Percentiles rank a stretch among this genome's conserved stretches.
Evolutionary conservation across 495 filamentous ascomycete genomes (phyloP).

Genomic region (Clavariopsis aquatica): DNA sequence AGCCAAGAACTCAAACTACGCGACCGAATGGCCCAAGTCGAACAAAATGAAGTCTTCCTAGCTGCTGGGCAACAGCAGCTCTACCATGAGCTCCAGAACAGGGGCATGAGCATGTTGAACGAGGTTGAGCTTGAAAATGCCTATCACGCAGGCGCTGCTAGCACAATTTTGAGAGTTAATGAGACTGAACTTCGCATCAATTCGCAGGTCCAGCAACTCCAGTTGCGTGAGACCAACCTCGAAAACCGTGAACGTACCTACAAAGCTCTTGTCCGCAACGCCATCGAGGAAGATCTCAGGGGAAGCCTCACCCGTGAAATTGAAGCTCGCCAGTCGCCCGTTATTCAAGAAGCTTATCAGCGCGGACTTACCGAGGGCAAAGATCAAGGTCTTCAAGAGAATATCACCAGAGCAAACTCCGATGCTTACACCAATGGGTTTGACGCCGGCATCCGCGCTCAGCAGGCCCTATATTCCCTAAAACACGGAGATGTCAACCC

Average conservation of each 20-base stretch:
- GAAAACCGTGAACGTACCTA: background rate
- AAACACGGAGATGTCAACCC: background rate
- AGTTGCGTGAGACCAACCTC: background rate
- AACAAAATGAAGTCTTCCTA: background rate
- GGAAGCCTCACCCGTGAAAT: background rate
- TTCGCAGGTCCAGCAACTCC: background rate
- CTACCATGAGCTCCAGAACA: background rate
- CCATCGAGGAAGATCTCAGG: background rate
- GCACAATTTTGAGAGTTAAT: background rate
- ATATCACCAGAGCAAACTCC: background rate
- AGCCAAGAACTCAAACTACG: background rate
- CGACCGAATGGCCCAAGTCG: background rate
- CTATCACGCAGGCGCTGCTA: background rate
- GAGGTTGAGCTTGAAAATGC: background rate
- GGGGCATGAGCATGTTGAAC: background rate
- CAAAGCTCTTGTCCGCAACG: background rate
- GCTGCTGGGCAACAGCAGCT: background rate
- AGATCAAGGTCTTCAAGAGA: background rate
- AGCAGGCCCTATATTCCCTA: background rate
- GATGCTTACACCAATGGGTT: background rate
- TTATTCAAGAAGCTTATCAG: background rate
- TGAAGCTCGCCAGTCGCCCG: no score
- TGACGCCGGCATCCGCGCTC: background rate
- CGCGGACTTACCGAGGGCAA: background rate
- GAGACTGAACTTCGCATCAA: background rate